These are phyloP conservation scores for Tremella yokohamensis DNA, from an alignment of 768 basidiomycete genomes.

Conservation along the genomic window DNA sequence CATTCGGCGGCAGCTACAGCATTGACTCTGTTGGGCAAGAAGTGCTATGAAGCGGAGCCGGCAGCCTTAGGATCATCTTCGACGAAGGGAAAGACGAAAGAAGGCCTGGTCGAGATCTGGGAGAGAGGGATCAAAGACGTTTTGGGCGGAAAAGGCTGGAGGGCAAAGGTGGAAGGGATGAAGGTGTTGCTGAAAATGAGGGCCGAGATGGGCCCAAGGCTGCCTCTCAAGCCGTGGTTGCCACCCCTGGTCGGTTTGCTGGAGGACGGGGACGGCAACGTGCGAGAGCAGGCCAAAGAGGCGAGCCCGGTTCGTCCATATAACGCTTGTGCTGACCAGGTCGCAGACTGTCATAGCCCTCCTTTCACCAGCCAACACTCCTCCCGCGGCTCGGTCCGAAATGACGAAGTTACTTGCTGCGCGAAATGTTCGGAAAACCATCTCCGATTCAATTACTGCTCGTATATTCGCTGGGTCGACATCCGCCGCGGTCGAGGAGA, in stretches of 20 bases:
- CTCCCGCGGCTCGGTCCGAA: constrained; percentile 83
- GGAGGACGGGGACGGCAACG: constrained; percentile 85
- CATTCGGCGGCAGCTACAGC: constrained; percentile 29
- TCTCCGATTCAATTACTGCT: constrained; percentile 70
- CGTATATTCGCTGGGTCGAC: constrained; percentile 28
- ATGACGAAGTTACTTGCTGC: constrained; percentile 80
- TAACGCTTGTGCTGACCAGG: not conserved
- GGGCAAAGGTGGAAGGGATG: constrained; percentile 44
- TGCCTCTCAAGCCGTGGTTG: constrained; percentile 60
- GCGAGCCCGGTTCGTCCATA: constrained; percentile 20
- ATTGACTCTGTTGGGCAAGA: constrained; percentile 30
- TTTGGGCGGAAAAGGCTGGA: constrained; percentile 34
- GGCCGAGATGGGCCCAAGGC: constrained; percentile 19
- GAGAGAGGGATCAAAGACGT: constrained; percentile 39
- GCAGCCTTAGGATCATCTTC: constrained; percentile 4
- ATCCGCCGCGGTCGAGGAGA: not conserved
- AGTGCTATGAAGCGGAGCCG: constrained; percentile 35
- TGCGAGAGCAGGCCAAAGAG: constrained; percentile 77
- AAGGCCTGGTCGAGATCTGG: constrained; percentile 30
- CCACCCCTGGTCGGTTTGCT: constrained; percentile 73
- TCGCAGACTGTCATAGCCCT: constrained; percentile 68
- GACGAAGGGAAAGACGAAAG: constrained; percentile 45
- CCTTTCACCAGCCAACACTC: constrained; percentile 76
- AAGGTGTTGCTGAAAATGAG: constrained; percentile 34
- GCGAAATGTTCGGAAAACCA: constrained; percentile 79